Base-by-base conservation (phyloP, 495 filamentous ascomycete genomes). In the Amniculicola lignicola region DNA sequence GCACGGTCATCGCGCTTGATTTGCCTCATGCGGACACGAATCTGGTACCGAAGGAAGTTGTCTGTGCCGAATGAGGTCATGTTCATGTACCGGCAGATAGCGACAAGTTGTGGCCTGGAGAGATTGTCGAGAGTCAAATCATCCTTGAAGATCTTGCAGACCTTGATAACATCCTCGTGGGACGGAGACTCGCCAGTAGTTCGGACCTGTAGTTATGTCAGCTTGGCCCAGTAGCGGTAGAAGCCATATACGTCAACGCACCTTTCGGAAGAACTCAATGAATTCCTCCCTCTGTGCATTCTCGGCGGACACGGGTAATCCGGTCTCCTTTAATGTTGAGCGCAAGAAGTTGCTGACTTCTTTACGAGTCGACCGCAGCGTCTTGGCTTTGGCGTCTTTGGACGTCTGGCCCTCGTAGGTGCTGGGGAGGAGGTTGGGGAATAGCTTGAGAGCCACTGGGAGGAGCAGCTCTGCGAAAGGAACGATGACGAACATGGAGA, bases 101-200 rank as follows among this genome's bases (percentile, higher is more conserved):
- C 95, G 21, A 99, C 93, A 29, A 99, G 77, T 69, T 99, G 93
- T 15, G 93, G 92, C 43, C 93, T 82, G 2, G 92, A 96, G 63
- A 99, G 73, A 70, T 97, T 97, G 82, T 99, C 93, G 14, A 99
- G 80, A 0, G 93, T 99, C 55, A 99, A 66, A 69, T 99, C 93
- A 71, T 99, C 93, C 72, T 93, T 95, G 79, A 99, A 99, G 66
- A 95, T 86, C 79, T 99, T 95, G 84, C 94, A 97, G 50, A 99
- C 93, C 74, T 91, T 96, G 74, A 99, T 95, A 56, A 99, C 87
- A 67, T 97, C 93, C 56, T 87, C 81, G 36, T 83, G 83, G 12
- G 88, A 90, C 0, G 94, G 94, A 22, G 82, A 73, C 74, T 97
- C 92, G 23, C 91, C 94, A 3, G 90, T 96, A 15, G 88, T 79